Percentiles rank a stretch among this genome's conserved stretches.
Conservation (phyloP, 805 yeast species). For the Suhomyces kilbournensis region DNA sequence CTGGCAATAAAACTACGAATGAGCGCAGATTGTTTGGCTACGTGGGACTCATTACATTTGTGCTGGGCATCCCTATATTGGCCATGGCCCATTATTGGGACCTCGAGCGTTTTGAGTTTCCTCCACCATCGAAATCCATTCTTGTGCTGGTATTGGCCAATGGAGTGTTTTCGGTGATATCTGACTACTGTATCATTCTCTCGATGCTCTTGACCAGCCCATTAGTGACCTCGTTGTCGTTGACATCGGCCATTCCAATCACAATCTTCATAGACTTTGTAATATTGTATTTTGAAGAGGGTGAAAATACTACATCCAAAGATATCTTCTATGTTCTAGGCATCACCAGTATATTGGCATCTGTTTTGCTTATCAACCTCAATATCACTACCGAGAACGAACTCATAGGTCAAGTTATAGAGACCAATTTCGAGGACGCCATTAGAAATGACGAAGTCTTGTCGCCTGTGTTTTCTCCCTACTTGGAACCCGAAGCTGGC, state of each 20-base stretch:
- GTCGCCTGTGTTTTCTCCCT: slow-evolving; percentile 48
- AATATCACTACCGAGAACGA: slow-evolving; percentile 44
- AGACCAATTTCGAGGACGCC: slow-evolving; percentile 47
- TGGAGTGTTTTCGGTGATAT: slow-evolving; percentile 45
- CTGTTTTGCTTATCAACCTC: slow-evolving; percentile 47
- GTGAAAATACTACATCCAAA: slow-evolving; percentile 15
- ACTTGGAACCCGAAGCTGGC: slow-evolving; percentile 18
- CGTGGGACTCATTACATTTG: slow-evolving; percentile 43
- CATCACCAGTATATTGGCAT: slow-evolving; percentile 43
- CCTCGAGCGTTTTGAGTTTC: slow-evolving; percentile 41
- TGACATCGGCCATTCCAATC: slow-evolving; percentile 52
- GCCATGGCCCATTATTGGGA: slow-evolving; percentile 32
- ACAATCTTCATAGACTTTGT: slow-evolving; percentile 49
- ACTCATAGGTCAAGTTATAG: slow-evolving; percentile 45
- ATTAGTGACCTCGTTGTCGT: slow-evolving; percentile 47
- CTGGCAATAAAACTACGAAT: slow-evolving; percentile 40
- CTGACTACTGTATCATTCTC: slow-evolving; percentile 49
- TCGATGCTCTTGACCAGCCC: slow-evolving; percentile 56
- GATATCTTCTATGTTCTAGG: slow-evolving; percentile 43
- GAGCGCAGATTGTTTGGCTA: slow-evolving; percentile 47
- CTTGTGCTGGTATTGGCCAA: slow-evolving; percentile 34
- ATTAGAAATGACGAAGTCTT: slow-evolving; percentile 44
- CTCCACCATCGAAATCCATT: slow-evolving; percentile 35
- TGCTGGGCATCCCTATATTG: slow-evolving; percentile 40
- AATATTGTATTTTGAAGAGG: slow-evolving; percentile 22